phyloP scores from a whole-genome alignment of 768 basidiomycete species.

The Boletus speciosus region DNA sequence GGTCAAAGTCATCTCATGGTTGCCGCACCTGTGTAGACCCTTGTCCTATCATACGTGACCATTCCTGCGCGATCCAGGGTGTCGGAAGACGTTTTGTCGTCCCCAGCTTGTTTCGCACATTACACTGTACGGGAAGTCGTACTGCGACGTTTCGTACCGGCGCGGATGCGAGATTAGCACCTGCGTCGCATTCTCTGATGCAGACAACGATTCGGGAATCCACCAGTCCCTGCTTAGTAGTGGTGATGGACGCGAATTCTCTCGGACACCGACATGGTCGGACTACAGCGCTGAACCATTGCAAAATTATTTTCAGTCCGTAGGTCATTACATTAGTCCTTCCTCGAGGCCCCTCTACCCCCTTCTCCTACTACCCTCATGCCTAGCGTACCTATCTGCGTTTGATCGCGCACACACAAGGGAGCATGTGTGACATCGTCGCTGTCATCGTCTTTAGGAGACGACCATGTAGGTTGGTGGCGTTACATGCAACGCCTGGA shows the following conservation, averaged over 20 bases:
- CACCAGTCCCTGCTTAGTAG: not conserved
- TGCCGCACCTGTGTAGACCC: slow-evolving; percentile 52
- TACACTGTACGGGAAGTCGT: slow-evolving; percentile 85
- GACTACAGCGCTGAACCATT: not conserved
- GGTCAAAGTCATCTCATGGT: not conserved
- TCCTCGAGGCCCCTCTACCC: not conserved
- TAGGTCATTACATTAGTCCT: slow-evolving; percentile 18
- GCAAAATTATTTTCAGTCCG: slow-evolving; percentile 1
- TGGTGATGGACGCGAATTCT: not conserved
- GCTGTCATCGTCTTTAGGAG: not conserved
- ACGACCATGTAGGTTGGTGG: not conserved
- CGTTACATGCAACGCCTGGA: not conserved
- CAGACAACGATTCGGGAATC: not conserved
- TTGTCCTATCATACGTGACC: slow-evolving; percentile 87
- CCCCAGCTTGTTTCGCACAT: slow-evolving; percentile 71
- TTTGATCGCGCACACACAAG: not conserved
- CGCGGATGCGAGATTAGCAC: slow-evolving; percentile 80
- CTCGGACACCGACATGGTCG: not conserved
- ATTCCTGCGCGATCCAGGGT: slow-evolving; percentile 74
- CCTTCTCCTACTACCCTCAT: not conserved
- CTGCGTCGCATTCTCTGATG: not conserved
- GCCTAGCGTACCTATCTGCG: slow-evolving; percentile 4
- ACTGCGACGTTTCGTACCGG: slow-evolving; percentile 82
- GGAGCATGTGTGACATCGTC: not conserved
- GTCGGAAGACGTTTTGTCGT: slow-evolving; percentile 47